Evolutionary conservation across 1,284 basidiomycete genomes (phyloP), one percentile per base, ranked within the genome.

Genomic region (Cutaneotrichosporon sp.): DNA sequence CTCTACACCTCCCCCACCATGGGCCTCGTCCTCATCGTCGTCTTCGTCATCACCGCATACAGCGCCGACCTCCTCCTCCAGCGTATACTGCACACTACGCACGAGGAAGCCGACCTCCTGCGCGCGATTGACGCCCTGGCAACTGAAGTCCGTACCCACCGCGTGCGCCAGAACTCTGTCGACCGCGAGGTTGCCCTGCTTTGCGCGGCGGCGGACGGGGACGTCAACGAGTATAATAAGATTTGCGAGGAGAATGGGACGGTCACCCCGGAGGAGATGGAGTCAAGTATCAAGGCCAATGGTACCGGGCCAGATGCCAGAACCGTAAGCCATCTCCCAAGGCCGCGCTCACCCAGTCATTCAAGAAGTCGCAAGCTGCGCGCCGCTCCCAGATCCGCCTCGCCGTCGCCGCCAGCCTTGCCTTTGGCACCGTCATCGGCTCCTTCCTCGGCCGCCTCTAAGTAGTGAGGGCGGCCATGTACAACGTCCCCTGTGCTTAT

Each of bases 371-470:
- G 42, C 42, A 46, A 18, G 42, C 42, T n/a, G 42, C 42, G 5
- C 42, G 42, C 18, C 42, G 42, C 42, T 46, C 42, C 16, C 42
- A 46, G 42, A 46, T 46, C 42, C 42, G 42, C 42, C 42, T 46
- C 18, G 42, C 18, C 13, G 56, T 30, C 18, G 42, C 42, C 10
- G 22, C 56, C 61, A 32, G 36, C 55, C 5, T 21, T 26, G 31
- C 47, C 49, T 34, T 36, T 31, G 10, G 34, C 31, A 16, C 62
- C 30, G 2, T 73, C 56, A 49, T 70, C 67, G 47, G 63, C 62
- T 46, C 42, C 0, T 16, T 21, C 18, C 42, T 46, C 42, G 18
- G 42, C 42, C 42, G 7, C 42, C 14, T 46, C 18, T 46, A 46
- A 46, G 16, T 6, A 18, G 7, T 18, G 26, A 26, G 26, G 26